A percentile compares a stretch with the other conserved stretches of the same genome.
phyloP scores from a whole-genome alignment of 495 filamentous ascomycete species.

The Tuber microsphaerosporum region DNA sequence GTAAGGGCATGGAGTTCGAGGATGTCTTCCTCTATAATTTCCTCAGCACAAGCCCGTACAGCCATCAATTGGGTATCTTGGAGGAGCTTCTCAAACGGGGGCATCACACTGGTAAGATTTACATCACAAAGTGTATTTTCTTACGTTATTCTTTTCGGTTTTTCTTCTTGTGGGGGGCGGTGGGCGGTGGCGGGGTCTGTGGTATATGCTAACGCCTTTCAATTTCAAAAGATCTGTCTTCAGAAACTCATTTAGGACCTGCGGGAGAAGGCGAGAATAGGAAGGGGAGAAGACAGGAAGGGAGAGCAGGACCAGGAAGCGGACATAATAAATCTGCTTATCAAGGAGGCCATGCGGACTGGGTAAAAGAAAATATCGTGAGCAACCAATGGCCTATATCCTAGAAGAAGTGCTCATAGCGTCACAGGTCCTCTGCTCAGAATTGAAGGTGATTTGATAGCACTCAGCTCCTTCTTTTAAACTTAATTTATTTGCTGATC shows the following conservation, averaged over 20 bases:
- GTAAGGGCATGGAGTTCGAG: too few relatives aligned
- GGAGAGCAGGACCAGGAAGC: not conserved
- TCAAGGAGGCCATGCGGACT: not conserved
- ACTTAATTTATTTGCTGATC: too few relatives aligned
- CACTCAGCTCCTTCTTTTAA: not conserved
- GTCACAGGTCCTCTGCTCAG: slow-evolving; percentile 18
- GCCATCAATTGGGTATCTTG: too few relatives aligned
- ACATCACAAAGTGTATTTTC: not conserved
- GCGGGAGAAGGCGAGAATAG: not conserved
- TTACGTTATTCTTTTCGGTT: not conserved
- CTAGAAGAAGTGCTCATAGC: not conserved
- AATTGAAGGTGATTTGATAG: slow-evolving; percentile 17
- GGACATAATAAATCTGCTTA: not conserved
- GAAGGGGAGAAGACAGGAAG: not conserved
- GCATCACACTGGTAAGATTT: not conserved
- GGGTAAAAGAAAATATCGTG: slow-evolving; percentile 12
- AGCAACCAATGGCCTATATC: not conserved
- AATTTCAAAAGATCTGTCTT: not conserved
- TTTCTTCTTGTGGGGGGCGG: too few relatives aligned
- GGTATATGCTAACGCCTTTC: not conserved
- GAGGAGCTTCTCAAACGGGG: too few relatives aligned
- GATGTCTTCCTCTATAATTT: too few relatives aligned
- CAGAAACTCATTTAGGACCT: not conserved
- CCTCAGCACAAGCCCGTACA: too few relatives aligned
- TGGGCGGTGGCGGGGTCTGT: slow-evolving; percentile 6